phyloP scores from a whole-genome alignment of 768 basidiomycete genomes.

The Calocybe cyanea region DNA sequence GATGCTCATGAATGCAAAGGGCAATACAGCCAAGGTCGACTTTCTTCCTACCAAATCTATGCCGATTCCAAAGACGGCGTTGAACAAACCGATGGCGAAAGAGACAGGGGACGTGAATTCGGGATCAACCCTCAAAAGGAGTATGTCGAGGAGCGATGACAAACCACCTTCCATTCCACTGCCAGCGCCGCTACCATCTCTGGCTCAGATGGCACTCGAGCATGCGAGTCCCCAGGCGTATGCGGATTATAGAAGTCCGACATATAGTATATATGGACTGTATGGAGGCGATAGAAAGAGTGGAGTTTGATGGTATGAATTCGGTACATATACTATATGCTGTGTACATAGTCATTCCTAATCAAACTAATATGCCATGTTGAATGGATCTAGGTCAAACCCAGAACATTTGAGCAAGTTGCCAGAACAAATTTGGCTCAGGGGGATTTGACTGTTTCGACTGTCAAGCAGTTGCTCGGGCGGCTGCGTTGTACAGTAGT shows the following conservation, averaged over 20 bases:
- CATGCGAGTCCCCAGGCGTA: conserved; percentile 60
- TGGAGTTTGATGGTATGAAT: conserved; percentile 12
- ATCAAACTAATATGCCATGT: too few species aligned
- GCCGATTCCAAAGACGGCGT: conserved; percentile 20
- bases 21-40: conserved; percentile 1
- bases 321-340: neutral
- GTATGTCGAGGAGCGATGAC: conserved; percentile 35
- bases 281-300: conserved; percentile 65
- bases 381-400: too few species aligned
- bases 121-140: conserved; percentile 3
- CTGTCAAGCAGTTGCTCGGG: too few species aligned
- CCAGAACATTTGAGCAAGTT: too few species aligned
- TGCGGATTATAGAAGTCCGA: conserved; percentile 70
- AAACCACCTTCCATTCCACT: conserved; percentile 78
- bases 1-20: conserved; percentile 57
- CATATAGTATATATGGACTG: conserved; percentile 77
- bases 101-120: conserved; percentile 7
- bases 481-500: too few species aligned
- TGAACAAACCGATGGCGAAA: conserved; percentile 24
- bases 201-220: conserved; percentile 74
- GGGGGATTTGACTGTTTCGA: too few species aligned
- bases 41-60: conserved; percentile 9
- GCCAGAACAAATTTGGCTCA: too few species aligned
- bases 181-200: conserved; percentile 67
- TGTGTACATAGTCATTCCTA: too few species aligned